These are phyloP conservation scores for Elaeis guineensis DNA, from an alignment of 176 grass and related monocot species.

Conservation along the genomic window DNA sequence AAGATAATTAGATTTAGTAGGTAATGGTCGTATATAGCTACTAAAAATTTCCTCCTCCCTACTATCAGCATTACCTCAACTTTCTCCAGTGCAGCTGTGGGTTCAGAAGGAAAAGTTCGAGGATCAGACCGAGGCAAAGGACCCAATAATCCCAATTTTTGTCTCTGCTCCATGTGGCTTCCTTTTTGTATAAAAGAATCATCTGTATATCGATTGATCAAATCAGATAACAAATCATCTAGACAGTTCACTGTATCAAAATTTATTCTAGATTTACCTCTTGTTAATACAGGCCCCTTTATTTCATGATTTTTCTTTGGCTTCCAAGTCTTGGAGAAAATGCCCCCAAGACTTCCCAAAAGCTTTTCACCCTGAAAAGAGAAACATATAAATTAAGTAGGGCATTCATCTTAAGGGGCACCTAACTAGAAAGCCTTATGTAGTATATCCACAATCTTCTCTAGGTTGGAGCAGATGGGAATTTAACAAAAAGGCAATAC, in stretches of 20 bases:
- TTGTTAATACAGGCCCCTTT: constrained; percentile 55
- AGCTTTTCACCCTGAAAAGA: constrained; percentile 69
- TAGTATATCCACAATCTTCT: not conserved
- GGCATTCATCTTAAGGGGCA: not conserved
- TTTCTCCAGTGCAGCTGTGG: constrained; percentile 44
- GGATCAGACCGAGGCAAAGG: constrained; percentile 28
- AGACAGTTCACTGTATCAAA: not conserved
- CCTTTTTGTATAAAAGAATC: constrained; percentile 70
- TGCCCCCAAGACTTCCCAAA: constrained; percentile 72
- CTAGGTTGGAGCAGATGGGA: too few species aligned
- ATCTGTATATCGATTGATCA: constrained; percentile 33
- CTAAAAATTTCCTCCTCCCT: not conserved
- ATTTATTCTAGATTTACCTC: constrained; percentile 32
- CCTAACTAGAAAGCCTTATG: not conserved
- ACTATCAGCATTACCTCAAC: constrained; percentile 47
- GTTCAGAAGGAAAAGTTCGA: constrained; percentile 36
- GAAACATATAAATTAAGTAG: not conserved
- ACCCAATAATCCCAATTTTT: constrained; percentile 47
- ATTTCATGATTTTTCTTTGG: constrained; percentile 59
- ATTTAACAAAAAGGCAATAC: too few species aligned
- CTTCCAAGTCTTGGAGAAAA: constrained; percentile 87
- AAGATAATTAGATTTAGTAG: constrained; percentile 9
- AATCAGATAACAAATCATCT: not conserved
- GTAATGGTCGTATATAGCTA: not conserved
- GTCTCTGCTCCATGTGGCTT: constrained; percentile 68